Percentiles rank a stretch among this genome's conserved stretches.
phyloP scores from a whole-genome alignment of 345 rosid genomes.

The Lenwebbia sp. region DNA sequence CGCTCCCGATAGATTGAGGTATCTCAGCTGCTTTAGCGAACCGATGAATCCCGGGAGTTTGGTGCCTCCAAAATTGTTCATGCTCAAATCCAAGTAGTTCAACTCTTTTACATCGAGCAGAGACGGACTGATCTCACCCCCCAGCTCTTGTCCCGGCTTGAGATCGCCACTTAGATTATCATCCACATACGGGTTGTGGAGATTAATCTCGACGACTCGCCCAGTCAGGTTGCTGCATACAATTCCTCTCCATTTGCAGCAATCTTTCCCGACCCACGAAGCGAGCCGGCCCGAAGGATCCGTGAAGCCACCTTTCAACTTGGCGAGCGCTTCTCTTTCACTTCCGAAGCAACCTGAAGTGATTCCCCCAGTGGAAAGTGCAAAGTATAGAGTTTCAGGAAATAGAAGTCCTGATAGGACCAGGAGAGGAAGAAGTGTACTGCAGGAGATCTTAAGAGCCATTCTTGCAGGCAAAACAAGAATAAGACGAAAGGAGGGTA shows the following conservation, averaged over 20 bases:
- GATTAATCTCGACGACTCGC: no score
- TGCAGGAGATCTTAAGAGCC: not conserved
- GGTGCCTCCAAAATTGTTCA: constrained; percentile 7
- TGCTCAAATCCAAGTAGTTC: constrained; percentile 8
- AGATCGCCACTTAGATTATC: no score
- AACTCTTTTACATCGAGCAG: constrained; percentile 8
- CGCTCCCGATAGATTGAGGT: no score
- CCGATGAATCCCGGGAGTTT: constrained; percentile 7
- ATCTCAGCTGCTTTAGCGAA: constrained; percentile 1
- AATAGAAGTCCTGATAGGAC: no score
- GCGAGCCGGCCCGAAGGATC: not conserved
- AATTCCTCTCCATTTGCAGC: not conserved
- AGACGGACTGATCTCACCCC: constrained; percentile 10
- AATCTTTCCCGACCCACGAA: not conserved
- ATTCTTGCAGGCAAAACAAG: not conserved
- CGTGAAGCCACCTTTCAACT: not conserved
- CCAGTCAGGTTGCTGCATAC: no score
- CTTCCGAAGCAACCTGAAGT: not conserved
- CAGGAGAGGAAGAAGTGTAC: not conserved
- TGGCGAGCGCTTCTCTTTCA: not conserved
- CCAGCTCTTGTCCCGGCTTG: not conserved
- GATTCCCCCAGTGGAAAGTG: no score
- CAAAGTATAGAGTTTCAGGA: no score
- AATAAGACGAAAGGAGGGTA: no score
- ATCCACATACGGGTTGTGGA: no score